Percentiles rank a stretch among this genome's conserved stretches.
Evolutionary conservation across 305 asterid genomes (phyloP).

Genomic region (Solanum hybrid): DNA sequence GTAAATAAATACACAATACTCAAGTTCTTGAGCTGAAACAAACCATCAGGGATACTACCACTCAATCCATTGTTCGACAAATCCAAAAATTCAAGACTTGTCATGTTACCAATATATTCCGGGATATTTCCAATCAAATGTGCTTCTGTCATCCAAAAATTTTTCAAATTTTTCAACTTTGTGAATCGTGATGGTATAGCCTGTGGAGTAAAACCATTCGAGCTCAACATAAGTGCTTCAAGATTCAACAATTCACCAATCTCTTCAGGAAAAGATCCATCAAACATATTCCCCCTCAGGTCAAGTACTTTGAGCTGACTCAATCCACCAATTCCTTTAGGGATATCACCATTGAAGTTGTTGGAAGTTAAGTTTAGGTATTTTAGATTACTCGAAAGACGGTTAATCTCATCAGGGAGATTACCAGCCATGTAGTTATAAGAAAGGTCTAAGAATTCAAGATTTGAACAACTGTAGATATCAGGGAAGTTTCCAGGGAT

Average conservation of each 20-base stretch:
- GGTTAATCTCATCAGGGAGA: constrained; percentile 41
- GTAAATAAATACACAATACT: constrained; percentile 17
- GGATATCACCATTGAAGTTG: constrained; percentile 55
- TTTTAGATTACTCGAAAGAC: constrained; percentile 33
- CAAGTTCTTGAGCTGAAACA: constrained; percentile 50
- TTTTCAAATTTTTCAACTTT: constrained; percentile 38
- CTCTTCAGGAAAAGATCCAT: constrained; percentile 51
- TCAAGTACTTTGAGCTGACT: constrained; percentile 29
- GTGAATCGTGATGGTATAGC: constrained; percentile 46
- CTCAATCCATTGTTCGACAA: constrained; percentile 39
- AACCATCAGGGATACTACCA: constrained; percentile 46
- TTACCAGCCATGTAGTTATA: constrained; percentile 37
- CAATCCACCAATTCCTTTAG: constrained; percentile 43
- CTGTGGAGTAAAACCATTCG: constrained; percentile 42
- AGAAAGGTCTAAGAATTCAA: constrained; percentile 56
- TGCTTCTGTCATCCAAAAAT: constrained; percentile 26
- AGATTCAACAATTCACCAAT: constrained; percentile 50
- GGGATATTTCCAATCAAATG: constrained; percentile 69
- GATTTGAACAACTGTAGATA: constrained; percentile 57
- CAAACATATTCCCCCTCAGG: constrained; percentile 22
- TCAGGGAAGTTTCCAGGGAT: constrained; percentile 53
- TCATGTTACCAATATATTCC: constrained; percentile 35
- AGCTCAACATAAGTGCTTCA: constrained; percentile 32
- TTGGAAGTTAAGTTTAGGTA: constrained; percentile 33
- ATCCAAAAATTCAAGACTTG: constrained; percentile 47